Conservation (phyloP, 345 rosid genomes). For the Brassica cretica region DNA sequence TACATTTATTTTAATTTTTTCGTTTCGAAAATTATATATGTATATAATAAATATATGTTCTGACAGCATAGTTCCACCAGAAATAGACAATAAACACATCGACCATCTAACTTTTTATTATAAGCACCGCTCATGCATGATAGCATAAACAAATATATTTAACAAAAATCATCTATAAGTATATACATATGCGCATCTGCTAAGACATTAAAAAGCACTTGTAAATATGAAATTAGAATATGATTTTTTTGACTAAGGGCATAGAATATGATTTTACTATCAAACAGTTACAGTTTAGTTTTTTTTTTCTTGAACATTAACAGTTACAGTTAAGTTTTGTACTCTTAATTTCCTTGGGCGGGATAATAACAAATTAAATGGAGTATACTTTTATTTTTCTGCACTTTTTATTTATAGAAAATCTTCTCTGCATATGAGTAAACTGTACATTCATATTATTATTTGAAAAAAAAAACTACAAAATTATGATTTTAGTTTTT, state of each 20-base stretch:
- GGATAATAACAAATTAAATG: background rate
- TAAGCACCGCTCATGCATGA: background rate
- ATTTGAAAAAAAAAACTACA: too few species aligned
- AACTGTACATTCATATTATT: background rate
- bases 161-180: background rate
- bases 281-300: background rate
- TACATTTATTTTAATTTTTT: background rate
- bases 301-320: too few species aligned
- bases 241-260: background rate
- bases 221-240: background rate
- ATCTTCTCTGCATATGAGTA: background rate
- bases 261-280: background rate
- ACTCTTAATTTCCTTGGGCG: background rate
- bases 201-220: background rate
- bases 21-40: background rate
- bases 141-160: background rate
- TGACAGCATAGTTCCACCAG: conserved; percentile 19
- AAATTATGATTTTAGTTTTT: background rate
- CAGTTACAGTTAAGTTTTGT: background rate
- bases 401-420: background rate
- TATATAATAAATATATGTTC: conserved; percentile 18
- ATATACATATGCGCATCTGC: background rate
- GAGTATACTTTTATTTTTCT: background rate
- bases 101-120: conserved; percentile 2
- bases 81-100: conserved; percentile 32